A percentile compares a stretch with the other conserved stretches of the same genome.
These are phyloP conservation scores for Mrakia gelida DNA, from an alignment of 768 basidiomycete species.

Conservation along the genomic window DNA sequence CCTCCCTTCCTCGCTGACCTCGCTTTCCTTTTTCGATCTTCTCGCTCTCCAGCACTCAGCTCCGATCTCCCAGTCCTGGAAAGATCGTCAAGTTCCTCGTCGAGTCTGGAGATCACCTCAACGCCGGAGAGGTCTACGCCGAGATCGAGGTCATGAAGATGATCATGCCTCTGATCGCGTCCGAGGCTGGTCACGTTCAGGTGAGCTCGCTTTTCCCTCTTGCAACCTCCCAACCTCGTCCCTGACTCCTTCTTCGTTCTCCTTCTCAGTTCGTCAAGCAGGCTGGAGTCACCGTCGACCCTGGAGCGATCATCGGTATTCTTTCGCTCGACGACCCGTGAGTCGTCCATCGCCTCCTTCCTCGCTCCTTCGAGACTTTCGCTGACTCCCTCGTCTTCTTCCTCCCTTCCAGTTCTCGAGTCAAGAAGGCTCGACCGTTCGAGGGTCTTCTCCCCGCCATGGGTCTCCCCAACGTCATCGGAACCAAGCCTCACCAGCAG, in stretches of 20 bases:
- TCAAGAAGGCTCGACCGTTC: slow-evolving; percentile 97
- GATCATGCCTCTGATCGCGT: slow-evolving; percentile 96
- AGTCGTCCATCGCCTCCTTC: slow-evolving; percentile 34
- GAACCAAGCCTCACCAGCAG: slow-evolving; percentile 85
- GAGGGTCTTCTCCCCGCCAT: slow-evolving; percentile 85
- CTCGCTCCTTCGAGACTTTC: neutral
- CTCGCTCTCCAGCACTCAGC: slow-evolving; percentile 57
- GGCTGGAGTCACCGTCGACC: slow-evolving; percentile 91
- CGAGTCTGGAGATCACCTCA: slow-evolving; percentile 95
- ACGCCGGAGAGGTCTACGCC: slow-evolving; percentile 93
- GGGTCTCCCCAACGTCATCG: slow-evolving; percentile 74
- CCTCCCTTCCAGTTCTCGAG: slow-evolving; percentile 50
- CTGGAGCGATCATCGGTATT: slow-evolving; percentile 96
- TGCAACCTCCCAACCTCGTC: too few species aligned
- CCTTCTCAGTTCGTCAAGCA: slow-evolving; percentile 78
- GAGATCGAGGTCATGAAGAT: slow-evolving; percentile 93
- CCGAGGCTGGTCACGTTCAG: slow-evolving; percentile 71
- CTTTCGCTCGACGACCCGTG: slow-evolving; percentile 89
- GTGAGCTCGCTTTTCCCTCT: too few species aligned
- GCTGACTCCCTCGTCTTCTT: neutral
- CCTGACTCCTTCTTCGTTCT: too few species aligned
- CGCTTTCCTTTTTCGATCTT: neutral
- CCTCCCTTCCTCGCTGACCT: neutral
- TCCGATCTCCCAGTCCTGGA: slow-evolving; percentile 91
- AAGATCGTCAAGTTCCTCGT: slow-evolving; percentile 92